Percentiles rank a stretch among this genome's conserved stretches.
Evolutionary conservation across 176 grass and related monocot species (phyloP).

Genomic region (Hordeum vulgare): DNA sequence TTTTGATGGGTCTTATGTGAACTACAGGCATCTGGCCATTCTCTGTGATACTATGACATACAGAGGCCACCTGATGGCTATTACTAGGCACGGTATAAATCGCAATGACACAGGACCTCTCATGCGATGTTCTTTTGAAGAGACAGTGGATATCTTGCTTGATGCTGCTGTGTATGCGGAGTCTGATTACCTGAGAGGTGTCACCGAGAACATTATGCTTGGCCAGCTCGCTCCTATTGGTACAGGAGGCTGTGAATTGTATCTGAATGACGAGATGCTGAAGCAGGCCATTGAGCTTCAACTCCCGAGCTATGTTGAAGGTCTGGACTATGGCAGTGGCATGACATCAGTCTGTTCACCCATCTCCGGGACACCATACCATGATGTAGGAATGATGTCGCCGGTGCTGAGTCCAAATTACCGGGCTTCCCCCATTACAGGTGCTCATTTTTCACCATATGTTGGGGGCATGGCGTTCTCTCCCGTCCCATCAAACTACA

Average conservation of each 20-base stretch:
- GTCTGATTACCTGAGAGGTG: slow-evolving; percentile 81
- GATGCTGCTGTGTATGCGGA: slow-evolving; percentile 91
- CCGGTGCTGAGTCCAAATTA: slow-evolving; percentile 88
- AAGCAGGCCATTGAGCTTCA: slow-evolving; percentile 95
- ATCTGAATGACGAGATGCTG: slow-evolving; percentile 93
- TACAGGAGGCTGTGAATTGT: slow-evolving; percentile 71
- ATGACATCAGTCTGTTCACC: slow-evolving; percentile 76
- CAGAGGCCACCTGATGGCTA: slow-evolving; percentile 91
- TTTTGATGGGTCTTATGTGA: slow-evolving; percentile 97
- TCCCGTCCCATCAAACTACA: slow-evolving; percentile 68
- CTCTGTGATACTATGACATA: slow-evolving; percentile 98
- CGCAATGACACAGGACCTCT: slow-evolving; percentile 85
- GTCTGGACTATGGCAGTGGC: slow-evolving; percentile 45
- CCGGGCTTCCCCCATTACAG: slow-evolving; percentile 72
- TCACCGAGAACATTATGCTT: slow-evolving; percentile 96
- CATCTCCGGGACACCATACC: slow-evolving; percentile 73
- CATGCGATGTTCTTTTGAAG: slow-evolving; percentile 95
- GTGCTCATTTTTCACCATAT: slow-evolving; percentile 91
- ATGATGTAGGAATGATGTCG: slow-evolving; percentile 91
- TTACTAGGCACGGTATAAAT: slow-evolving; percentile 92
- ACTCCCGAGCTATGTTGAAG: slow-evolving; percentile 79
- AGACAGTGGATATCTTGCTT: slow-evolving; percentile 93
- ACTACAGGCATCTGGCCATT: slow-evolving; percentile 95
- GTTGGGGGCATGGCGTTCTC: slow-evolving; percentile 86
- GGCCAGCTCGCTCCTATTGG: slow-evolving; percentile 92